A percentile compares a stretch with the other conserved stretches of the same genome.
phyloP scores from a whole-genome alignment of 768 basidiomycete species.

The Phanerochaete carnosa region DNA sequence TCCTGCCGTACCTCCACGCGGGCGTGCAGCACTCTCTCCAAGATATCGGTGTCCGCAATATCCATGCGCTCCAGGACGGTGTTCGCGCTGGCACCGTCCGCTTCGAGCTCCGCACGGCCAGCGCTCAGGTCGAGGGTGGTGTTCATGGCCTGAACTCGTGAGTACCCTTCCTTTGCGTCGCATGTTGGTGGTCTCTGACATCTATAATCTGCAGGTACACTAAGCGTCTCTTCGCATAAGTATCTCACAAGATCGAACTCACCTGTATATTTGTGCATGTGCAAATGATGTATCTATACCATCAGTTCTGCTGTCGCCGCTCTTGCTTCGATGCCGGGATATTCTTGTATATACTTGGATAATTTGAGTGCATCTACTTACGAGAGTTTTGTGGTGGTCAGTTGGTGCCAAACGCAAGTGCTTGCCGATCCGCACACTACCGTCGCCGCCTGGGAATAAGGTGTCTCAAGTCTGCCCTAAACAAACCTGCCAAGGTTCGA shows the following conservation, averaged over 20 bases:
- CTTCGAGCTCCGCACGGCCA: conserved; percentile 92
- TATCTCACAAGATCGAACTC: background rate
- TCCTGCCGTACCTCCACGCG: conserved; percentile 79
- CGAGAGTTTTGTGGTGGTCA: background rate
- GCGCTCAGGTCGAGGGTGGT: conserved; percentile 93
- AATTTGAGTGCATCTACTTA: background rate
- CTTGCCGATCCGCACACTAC: background rate
- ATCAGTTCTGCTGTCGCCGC: background rate
- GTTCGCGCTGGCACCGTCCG: conserved; percentile 67
- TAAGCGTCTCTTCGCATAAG: conserved; percentile 50
- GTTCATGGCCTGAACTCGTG: conserved; percentile 95
- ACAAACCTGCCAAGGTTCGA: too few species aligned
- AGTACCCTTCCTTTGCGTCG: conserved; percentile 32
- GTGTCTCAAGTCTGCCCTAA: too few species aligned
- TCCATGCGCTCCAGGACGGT: conserved; percentile 62
- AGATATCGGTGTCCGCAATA: conserved; percentile 78
- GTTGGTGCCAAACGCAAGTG: background rate
- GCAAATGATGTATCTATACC: conserved; percentile 2
- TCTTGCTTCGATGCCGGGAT: background rate
- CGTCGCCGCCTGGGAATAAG: too few species aligned
- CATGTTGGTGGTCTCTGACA: background rate
- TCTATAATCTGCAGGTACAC: conserved; percentile 42
- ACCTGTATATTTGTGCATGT: conserved; percentile 3
- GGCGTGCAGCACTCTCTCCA: conserved; percentile 94
- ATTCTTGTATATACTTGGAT: background rate